phyloP scores from a whole-genome alignment of 768 basidiomycete species.

The Pholiota molesta region DNA sequence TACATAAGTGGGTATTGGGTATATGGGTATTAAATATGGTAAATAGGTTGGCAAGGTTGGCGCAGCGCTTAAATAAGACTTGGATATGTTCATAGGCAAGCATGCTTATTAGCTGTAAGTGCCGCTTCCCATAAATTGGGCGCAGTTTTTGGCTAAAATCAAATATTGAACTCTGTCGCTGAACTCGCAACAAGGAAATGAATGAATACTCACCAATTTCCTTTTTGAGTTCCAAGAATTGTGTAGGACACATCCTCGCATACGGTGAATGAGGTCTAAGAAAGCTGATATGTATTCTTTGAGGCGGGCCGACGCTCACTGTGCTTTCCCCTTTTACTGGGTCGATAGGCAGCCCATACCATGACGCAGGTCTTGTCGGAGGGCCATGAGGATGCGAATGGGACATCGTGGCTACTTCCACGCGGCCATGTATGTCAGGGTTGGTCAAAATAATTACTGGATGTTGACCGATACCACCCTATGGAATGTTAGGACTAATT shows the following conservation, averaged over 20 bases:
- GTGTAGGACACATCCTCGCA: conserved; percentile 5
- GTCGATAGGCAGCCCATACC: conserved; percentile 18
- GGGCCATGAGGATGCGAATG: conserved; percentile 20
- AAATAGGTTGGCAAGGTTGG: not conserved
- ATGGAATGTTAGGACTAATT: not conserved
- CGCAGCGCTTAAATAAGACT: not conserved
- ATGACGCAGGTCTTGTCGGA: conserved; percentile 15
- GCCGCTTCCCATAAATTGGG: not conserved
- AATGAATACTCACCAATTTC: conserved; percentile 15
- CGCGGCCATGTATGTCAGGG: conserved; percentile 15
- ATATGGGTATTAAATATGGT: not conserved
- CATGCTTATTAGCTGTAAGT: not conserved
- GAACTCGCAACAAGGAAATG: not conserved
- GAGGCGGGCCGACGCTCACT: conserved; percentile 15
- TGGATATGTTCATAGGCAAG: too few relatives aligned
- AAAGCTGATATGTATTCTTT: conserved; percentile 12
- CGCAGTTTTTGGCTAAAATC: conserved; percentile 1
- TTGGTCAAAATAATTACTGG: conserved; percentile 19
- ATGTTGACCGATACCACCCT: conserved; percentile 20
- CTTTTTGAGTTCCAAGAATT: conserved; percentile 9
- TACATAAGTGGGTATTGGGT: not conserved
- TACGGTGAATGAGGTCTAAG: conserved; percentile 14
- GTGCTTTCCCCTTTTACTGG: conserved; percentile 20
- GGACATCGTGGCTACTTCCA: conserved; percentile 21
- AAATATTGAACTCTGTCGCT: not conserved